These are phyloP conservation scores for Paraphysoderma sedebokerense DNA, from an alignment of 371 early-diverging fungal species.

Conservation along the genomic window DNA sequence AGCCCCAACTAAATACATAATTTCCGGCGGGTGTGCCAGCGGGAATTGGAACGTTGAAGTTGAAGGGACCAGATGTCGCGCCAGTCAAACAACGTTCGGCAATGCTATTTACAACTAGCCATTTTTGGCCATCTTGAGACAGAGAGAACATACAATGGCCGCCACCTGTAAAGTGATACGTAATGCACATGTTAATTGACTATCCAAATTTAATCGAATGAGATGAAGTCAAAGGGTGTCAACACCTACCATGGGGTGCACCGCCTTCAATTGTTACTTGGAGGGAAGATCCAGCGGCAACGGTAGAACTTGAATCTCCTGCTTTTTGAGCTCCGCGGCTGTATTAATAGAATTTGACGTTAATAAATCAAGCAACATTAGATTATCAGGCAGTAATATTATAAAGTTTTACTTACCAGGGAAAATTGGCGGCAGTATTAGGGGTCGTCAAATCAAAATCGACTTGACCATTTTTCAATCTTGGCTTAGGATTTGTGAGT, in stretches of 20 bases:
- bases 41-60: slow-evolving; percentile 29
- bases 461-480: too few species aligned
- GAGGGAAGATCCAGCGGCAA: slow-evolving; percentile 4
- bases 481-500: too few species aligned
- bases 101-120: slow-evolving; percentile 37
- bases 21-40: slow-evolving; percentile 22
- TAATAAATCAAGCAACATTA: too few species aligned
- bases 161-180: slow-evolving; percentile 19
- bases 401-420: too few species aligned
- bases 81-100: slow-evolving; percentile 25
- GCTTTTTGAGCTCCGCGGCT: too few species aligned
- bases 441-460: too few species aligned
- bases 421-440: too few species aligned
- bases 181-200: background rate
- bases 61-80: slow-evolving; percentile 6
- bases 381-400: too few species aligned
- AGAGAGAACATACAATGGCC: slow-evolving; percentile 53
- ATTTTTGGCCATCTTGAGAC: slow-evolving; percentile 37
- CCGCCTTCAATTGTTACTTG: slow-evolving; percentile 1
- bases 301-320: too few species aligned
- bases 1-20: slow-evolving; percentile 42
- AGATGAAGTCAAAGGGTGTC: background rate
- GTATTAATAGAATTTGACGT: too few species aligned
- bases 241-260: slow-evolving; percentile 5
- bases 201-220: background rate